These are phyloP conservation scores for Suillus tomentosus DNA, from an alignment of 768 basidiomycete species.

Conservation along the genomic window DNA sequence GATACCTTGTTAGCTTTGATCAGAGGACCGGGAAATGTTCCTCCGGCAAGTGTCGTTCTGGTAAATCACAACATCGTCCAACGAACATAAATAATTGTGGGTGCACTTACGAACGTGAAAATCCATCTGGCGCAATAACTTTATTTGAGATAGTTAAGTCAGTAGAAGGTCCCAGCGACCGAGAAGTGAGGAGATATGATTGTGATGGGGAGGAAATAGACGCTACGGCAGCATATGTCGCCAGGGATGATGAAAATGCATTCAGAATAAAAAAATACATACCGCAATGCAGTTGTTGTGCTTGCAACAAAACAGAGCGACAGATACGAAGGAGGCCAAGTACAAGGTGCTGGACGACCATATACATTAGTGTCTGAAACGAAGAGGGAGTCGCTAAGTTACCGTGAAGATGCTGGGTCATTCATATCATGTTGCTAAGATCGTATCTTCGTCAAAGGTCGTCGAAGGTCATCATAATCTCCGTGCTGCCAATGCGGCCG, in stretches of 20 bases:
- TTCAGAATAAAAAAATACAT: not conserved
- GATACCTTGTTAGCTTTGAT: not conserved
- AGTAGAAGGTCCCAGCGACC: not conserved
- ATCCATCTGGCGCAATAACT: not conserved
- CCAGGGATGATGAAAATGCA: not conserved
- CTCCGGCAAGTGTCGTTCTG: not conserved
- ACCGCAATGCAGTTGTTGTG: not conserved
- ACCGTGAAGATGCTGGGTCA: not conserved
- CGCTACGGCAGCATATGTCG: not conserved
- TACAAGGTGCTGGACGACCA: not conserved
- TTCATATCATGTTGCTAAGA: not conserved
- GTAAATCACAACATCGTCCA: not conserved
- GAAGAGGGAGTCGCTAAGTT: not conserved
- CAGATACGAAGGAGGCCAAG: not conserved
- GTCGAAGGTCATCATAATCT: not conserved
- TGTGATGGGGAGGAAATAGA: not conserved
- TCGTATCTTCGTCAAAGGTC: not conserved
- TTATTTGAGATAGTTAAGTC: not conserved
- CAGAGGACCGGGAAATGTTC: slow-evolving; percentile 1
- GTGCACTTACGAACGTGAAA: not conserved
- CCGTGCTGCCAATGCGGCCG: not conserved
- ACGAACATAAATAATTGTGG: not conserved
- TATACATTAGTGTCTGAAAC: not conserved
- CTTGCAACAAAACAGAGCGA: not conserved
- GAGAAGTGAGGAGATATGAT: not conserved